A percentile compares a stretch with the other conserved stretches of the same genome.
These are phyloP conservation scores for Ophiostoma angusticollis DNA, from an alignment of 2,329 filamentous ascomycete species.

Conservation along the genomic window DNA sequence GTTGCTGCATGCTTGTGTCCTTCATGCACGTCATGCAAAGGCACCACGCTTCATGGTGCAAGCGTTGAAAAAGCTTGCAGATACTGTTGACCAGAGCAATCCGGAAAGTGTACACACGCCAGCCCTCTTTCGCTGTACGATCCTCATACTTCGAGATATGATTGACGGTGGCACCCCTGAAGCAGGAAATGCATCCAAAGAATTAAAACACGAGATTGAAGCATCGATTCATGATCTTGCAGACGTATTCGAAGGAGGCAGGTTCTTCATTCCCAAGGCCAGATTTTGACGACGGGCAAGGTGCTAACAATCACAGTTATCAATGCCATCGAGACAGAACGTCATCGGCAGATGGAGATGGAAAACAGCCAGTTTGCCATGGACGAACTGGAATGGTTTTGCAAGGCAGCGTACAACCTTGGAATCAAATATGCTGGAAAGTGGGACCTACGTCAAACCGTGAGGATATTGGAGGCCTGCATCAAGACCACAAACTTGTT, in stretches of 20 bases:
- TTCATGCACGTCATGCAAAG: constrained; percentile 57
- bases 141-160: constrained; percentile 35
- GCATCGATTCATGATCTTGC: constrained; percentile 6
- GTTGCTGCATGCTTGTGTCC: constrained; percentile 66
- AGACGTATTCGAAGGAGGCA: constrained; percentile 33
- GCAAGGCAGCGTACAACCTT: constrained; percentile 68
- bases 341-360: constrained; percentile 25
- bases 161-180: constrained; percentile 22
- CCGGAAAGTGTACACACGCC: constrained; percentile 44
- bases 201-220: no score
- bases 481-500: constrained; percentile 39
- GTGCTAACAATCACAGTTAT: constrained; percentile 4
- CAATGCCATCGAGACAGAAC: constrained; percentile 29
- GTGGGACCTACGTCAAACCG: constrained; percentile 40
- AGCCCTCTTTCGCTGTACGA: constrained; percentile 49
- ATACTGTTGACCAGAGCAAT: constrained; percentile 36
- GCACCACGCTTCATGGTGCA: constrained; percentile 47
- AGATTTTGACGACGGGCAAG: background rate
- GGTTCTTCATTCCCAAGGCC: constrained; percentile 7
- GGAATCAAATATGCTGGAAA: constrained; percentile 46
- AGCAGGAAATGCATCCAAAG: background rate
- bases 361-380: constrained; percentile 41
- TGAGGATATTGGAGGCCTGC: constrained; percentile 44
- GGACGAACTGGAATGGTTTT: constrained; percentile 71
- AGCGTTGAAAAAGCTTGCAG: constrained; percentile 47